Evolutionary conservation across 2,329 filamentous ascomycete genomes (phyloP).

Genomic region (Penicillium oxalicum): DNA sequence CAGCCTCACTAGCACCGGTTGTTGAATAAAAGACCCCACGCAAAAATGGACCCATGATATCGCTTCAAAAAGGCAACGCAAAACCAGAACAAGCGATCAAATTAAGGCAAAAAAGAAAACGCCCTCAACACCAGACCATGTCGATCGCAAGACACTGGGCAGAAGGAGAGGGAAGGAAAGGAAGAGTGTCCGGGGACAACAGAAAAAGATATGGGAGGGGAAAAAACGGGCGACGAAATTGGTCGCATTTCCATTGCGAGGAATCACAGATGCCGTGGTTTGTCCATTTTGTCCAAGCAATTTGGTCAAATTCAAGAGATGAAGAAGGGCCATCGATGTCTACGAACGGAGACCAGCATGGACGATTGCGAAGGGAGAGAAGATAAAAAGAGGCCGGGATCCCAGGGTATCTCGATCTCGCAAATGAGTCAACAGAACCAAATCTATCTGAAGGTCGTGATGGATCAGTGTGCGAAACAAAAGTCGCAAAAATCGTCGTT

Average conservation of each 20-base stretch:
- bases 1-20: neutral
- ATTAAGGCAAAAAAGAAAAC: slow-evolving; percentile 6
- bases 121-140: slow-evolving; percentile 16
- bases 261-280: too few species aligned
- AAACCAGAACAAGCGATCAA: neutral
- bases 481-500: slow-evolving; percentile 5
- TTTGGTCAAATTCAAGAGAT: too few species aligned
- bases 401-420: slow-evolving; percentile 9
- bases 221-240: neutral
- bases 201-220: neutral
- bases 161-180: neutral
- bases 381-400: neutral
- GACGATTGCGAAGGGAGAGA: too few species aligned
- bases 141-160: slow-evolving; percentile 4
- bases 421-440: slow-evolving; percentile 12
- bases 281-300: too few species aligned
- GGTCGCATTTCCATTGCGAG: too few species aligned
- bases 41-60: neutral
- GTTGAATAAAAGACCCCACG: neutral
- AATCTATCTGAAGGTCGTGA: slow-evolving; percentile 22
- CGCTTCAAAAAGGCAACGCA: neutral
- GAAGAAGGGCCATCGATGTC: too few species aligned
- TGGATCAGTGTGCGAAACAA: slow-evolving; percentile 16
- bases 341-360: too few species aligned
- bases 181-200: neutral